Evolutionary conservation across 257 asterid genomes (phyloP).

Genomic region (Cruciata laevipes): DNA sequence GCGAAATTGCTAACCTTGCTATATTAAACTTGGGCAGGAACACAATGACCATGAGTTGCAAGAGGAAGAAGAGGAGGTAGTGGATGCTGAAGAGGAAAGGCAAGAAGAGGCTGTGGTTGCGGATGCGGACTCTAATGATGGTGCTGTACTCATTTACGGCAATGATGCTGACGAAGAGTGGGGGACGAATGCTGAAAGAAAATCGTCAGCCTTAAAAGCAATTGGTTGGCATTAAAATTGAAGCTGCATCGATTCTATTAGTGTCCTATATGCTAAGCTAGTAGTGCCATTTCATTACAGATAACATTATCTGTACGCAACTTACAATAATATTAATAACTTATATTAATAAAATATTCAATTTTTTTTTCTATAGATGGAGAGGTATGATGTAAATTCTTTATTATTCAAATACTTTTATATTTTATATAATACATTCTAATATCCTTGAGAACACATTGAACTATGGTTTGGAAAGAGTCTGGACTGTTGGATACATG

Average conservation of each 20-base stretch:
- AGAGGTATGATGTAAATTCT: too few relatives aligned
- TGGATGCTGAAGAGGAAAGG: conserved; percentile 30
- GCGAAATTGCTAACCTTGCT: conserved; percentile 13
- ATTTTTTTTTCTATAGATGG: too few relatives aligned
- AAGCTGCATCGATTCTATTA: background rate
- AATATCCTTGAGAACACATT: conserved; percentile 70
- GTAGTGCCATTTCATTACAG: background rate
- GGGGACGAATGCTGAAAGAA: conserved; percentile 92
- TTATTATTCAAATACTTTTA: too few relatives aligned
- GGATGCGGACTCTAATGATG: conserved; percentile 81
- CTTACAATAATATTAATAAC: too few relatives aligned
- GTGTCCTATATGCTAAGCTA: background rate
- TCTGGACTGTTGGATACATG: conserved; percentile 93
- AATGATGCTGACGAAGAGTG: conserved; percentile 82
- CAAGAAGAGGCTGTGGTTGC: conserved; percentile 69
- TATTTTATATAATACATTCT: too few relatives aligned
- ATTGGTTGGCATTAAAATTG: conserved; percentile 35
- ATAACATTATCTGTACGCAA: background rate
- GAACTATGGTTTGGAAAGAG: conserved; percentile 98
- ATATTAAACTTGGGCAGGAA: conserved; percentile 33
- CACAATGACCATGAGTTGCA: conserved; percentile 56
- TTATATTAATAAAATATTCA: too few relatives aligned
- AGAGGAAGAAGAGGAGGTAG: conserved; percentile 30
- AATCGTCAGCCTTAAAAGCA: conserved; percentile 75
- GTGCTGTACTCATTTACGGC: conserved; percentile 68